Base-by-base conservation (phyloP, 371 early-diverging fungal genomes). In the Chytridium lagenaria region DNA sequence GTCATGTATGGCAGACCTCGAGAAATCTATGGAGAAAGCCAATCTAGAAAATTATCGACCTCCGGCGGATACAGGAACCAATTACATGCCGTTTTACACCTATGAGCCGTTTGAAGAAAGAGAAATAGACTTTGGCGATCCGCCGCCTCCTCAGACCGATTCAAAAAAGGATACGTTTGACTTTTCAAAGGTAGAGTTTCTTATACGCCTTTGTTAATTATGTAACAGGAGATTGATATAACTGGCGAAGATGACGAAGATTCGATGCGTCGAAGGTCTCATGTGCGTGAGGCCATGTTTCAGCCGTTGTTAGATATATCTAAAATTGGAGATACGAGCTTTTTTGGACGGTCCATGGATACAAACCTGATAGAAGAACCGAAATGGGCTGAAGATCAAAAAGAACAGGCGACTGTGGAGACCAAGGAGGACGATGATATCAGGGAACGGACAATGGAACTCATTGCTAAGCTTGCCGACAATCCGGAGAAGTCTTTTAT, bases 401-500 rank as follows among this genome's bases (percentile, higher is more conserved):
- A n/a, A n/a, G n/a, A n/a, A n/a, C 16, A 52, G 23, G 26, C 26
- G 5, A 23, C 5, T 52, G 26, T 26, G 23, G 55, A 7, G 5
- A 15, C 26, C 55, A 23, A 69, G 12, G 0, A 40, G 34, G 59
- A 69, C 31, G 49, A 67, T 12, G 59, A n/a, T 23, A 37, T 59
- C 23, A 40, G 63, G 31, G 74, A 74, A 51, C 39, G 66, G 16
- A 74, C 74, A n/a, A 31, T 61, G 38, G 74, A 74, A 33, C n/a
- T 74, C 31, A 74, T 74, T 64, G 74, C 74, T 1, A 61, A 52
- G 65, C 51, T 74, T 36, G 74, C 67, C 22, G 55, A 52, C 12
- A 51, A 74, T 52, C 69, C 74, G 1, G 74, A 74, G 40, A 61
- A 74, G 59, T 38, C 49, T 22, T 74, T 74, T 40, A 74, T 74